Evolutionary conservation across 2,329 filamentous ascomycete species (phyloP), one percentile per base, ranked within the genome.

Genomic region (Penicillium freii): DNA sequence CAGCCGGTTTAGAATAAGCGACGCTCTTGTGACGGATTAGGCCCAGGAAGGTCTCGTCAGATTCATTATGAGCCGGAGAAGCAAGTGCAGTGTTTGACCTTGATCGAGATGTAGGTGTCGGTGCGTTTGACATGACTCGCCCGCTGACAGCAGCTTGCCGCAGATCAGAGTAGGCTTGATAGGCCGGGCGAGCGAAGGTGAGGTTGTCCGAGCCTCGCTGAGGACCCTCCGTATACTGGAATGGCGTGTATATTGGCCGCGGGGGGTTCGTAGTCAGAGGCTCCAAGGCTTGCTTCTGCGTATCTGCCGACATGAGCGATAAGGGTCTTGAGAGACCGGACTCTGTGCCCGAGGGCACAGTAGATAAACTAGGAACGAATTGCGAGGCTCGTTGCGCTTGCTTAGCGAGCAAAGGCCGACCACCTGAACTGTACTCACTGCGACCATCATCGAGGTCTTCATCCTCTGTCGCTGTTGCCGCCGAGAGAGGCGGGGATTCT

Each of bases 391-490:
- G 59, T 21, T 58, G 50, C 6, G 61, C 60, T 46, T 56, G 61
- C 31, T 66, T 67, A 58, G 66, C 62, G 19, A 80, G 59, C 11
- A 80, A 75, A 10, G 82, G 82, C 33, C 82, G 73, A 8, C 82
- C 82, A 23, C 82, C 82, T 21, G 82, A 80, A 59, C 81, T 84
- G 58, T 83, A 84, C 39, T 66, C 65, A 50, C 65, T 67, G 13
- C 75, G 71, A 40, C 71, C 67, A 31, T 67, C 66, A 33, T 64
- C 64, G 9, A 38, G 38, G 36, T 58, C 58, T 19, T 65, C 59
- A 29, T 57, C 49, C 19, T 47, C 43, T 42, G 49, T 23, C 10
- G 27, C 13, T 17, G 51, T 48, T 21, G 45, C 44, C 15, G 36
- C 36, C 11, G 21, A 52, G 17, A n/a, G 60, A n/a, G 52, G 42